phyloP scores from a whole-genome alignment of 2,329 filamentous ascomycete species.

The Thielaviopsis ethacetica region DNA sequence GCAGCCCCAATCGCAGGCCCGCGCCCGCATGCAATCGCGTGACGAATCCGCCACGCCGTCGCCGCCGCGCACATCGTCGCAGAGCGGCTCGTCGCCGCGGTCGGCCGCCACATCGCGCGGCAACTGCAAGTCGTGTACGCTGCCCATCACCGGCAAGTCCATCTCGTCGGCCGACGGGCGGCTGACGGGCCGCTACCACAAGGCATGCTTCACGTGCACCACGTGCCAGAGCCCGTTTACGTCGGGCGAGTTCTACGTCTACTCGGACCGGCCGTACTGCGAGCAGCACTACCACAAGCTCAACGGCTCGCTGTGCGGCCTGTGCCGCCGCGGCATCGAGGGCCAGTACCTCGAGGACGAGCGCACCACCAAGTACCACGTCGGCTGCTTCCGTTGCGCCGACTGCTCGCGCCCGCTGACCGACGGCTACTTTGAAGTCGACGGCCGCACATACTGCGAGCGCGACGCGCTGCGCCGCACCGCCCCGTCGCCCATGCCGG shows the following conservation, averaged over 20 bases:
- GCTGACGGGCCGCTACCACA: slow-evolving; percentile 86
- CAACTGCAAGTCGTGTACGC: slow-evolving; percentile 66
- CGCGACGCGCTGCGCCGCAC: slow-evolving; percentile 54
- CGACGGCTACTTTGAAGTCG: slow-evolving; percentile 84
- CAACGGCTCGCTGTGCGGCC: slow-evolving; percentile 70
- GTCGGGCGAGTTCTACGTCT: slow-evolving; percentile 84
- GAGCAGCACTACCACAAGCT: slow-evolving; percentile 82
- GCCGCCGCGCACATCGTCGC: slow-evolving; percentile 4
- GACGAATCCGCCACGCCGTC: slow-evolving; percentile 8
- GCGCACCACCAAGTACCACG: slow-evolving; percentile 62
- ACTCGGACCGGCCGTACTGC: slow-evolving; percentile 76
- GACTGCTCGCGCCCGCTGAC: slow-evolving; percentile 59
- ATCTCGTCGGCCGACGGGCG: slow-evolving; percentile 87
- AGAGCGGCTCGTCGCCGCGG: slow-evolving; percentile 12
- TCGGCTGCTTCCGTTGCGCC: slow-evolving; percentile 68
- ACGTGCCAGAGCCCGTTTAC: slow-evolving; percentile 69
- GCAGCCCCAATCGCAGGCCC: neutral
- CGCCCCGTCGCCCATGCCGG: neutral
- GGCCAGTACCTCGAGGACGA: slow-evolving; percentile 86
- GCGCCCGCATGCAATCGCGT: neutral
- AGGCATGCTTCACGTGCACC: slow-evolving; percentile 81
- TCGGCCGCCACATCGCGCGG: slow-evolving; percentile 37
- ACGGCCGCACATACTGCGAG: slow-evolving; percentile 68
- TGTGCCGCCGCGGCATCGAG: slow-evolving; percentile 75
- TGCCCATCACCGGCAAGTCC: slow-evolving; percentile 73